Base-by-base conservation (phyloP, 2,329 filamentous ascomycete genomes). In the Hypoxylon sp. region DNA sequence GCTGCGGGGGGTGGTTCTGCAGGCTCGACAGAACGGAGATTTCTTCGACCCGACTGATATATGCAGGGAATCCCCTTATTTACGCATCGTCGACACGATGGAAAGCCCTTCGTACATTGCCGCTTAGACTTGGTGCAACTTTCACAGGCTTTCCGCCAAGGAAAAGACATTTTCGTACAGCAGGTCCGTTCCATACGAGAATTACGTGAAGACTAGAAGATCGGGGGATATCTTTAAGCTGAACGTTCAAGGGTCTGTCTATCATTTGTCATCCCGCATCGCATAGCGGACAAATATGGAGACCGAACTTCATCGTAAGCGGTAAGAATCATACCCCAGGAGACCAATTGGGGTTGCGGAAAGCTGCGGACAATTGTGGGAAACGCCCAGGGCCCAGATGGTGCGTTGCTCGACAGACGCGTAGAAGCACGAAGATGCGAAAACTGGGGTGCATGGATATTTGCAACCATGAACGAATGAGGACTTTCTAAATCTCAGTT, bases 71-170 rank as follows among this genome's bases (percentile, higher is more conserved):
- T 31, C 7, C 50, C 38, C 25, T 51, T 63, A 7, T 58, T 53
- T 16, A 44, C 52, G 26, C 71, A 73, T 13, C 71, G 63, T 38
- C 63, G 64, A 30, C 71, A 73, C 2, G 60, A 42, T 2, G 70
- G 70, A 1, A 66, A 49, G 7, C 63, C 54, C 49, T 72, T 73
- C 43, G 69, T 68, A 51, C 71, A 74, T 38, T 69, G 67, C 8
- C 72, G 65, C 53, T 74, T 74, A 4, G 71, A 64, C 30, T 59
- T 65, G 11, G 70, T 67, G 55, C 71, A 74, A 16, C 63, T 59
- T 0, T 66, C 55, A 35, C 72, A 74, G 1, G 72, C 70, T 48
- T 68, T 69, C 23, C 67, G 61, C 52, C 64, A 63, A 27, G 41
- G 20, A 5, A 43, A 20, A 41, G 43, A 43, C 57, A 60, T 59